Evolutionary conservation across 2,329 filamentous ascomycete genomes (phyloP), one percentile per base, ranked within the genome.

Genomic region (Biscogniauxia sp.): DNA sequence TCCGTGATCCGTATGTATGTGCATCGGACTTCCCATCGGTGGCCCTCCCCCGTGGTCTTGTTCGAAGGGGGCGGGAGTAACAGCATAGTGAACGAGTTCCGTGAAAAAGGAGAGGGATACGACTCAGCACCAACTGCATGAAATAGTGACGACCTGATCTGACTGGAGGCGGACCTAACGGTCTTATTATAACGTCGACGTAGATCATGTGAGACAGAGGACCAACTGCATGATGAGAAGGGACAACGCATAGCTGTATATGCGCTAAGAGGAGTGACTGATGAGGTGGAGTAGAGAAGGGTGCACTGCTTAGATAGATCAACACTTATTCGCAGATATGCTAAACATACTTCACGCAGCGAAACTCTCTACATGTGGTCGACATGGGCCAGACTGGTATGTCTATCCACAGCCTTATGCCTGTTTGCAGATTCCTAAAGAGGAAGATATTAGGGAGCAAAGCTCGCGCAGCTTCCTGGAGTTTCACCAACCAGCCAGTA

Each of bases 101-200:
- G 37, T n/a, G 37, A 45, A 45, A 45, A n/a, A 13, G 37, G 15
- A 13, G 37, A 13, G 37, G 37, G 37, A 63, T 66, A 61, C 62
- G 64, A 66, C 64, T 56, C 62, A 57, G 62, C 23, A 66, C 64
- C 64, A 66, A 66, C 64, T 66, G 64, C 64, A 66, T 66, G 58
- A 62, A 45, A 54, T 41, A 25, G 59, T 56, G 52, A 59, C 50
- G 57, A 50, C 57, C 13, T 45, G 13, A 45, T 45, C 11, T 45
- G 15, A 45, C 37, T 45, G 17, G 37, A 45, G 37, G 37, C 37
- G 37, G 37, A 61, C 55, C 51, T 56, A 58, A 60, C 53, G 57
- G 50, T 9, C 52, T n/a, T 26, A 54, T 59, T 57, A 64, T 56
- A 59, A 61, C 45, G 49, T 50, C 11, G 23, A 49, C 53, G 41